These are phyloP conservation scores for Barnettozyma populi DNA, from an alignment of 805 yeast genomes.

Conservation along the genomic window DNA sequence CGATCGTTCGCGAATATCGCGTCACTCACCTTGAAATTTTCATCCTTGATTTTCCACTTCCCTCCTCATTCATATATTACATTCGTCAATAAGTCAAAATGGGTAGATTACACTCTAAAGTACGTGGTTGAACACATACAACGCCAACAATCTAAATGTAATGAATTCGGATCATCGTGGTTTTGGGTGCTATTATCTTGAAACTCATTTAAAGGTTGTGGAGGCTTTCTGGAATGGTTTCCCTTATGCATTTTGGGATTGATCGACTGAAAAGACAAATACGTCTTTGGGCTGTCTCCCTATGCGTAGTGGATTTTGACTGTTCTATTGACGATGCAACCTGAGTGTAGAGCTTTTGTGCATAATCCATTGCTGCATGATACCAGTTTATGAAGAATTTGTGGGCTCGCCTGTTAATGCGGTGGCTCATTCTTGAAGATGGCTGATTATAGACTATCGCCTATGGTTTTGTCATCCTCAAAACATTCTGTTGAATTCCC, in stretches of 20 bases:
- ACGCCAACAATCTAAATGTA: constrained; percentile 15
- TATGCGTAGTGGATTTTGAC: constrained; percentile 5
- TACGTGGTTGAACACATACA: constrained; percentile 43
- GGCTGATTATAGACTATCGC: not conserved
- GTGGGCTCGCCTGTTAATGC: not conserved
- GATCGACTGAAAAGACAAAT: not conserved
- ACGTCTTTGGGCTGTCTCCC: not conserved
- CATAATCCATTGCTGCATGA: constrained; percentile 37
- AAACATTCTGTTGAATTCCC: constrained; percentile 7
- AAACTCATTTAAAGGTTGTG: not conserved
- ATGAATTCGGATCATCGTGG: constrained; percentile 26
- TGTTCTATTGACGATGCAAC: constrained; percentile 4
- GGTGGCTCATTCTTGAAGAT: not conserved
- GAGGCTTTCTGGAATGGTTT: not conserved
- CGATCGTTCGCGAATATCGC: not conserved
- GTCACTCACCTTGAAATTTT: not conserved
- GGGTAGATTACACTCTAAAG: constrained; percentile 99
- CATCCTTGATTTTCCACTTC: constrained; percentile 1
- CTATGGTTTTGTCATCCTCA: not conserved
- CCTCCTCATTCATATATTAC: constrained; percentile 3
- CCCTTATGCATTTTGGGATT: not conserved
- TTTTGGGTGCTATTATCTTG: constrained; percentile 8
- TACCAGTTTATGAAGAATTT: constrained; percentile 39
- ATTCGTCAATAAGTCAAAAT: constrained; percentile 55
- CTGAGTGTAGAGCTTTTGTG: not conserved